Evolutionary conservation across 2,329 filamentous ascomycete species (phyloP).

Genomic region (Alternaria longipes): DNA sequence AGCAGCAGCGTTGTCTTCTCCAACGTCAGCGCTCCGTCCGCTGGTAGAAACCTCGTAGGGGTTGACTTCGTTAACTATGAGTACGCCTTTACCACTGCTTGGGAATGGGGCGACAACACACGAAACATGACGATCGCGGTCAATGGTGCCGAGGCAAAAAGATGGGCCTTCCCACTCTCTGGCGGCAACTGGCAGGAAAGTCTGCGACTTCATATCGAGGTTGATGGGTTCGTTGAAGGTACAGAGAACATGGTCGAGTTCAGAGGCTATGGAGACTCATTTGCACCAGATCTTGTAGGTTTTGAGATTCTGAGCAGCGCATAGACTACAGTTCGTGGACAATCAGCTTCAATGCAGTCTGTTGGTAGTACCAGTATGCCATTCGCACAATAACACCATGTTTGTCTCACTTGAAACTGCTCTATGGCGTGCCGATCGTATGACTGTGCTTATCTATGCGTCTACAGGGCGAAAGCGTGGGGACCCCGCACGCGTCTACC

Average conservation of each 20-base stretch:
- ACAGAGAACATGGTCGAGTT: slow-evolving; percentile 35
- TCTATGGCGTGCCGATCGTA: background rate
- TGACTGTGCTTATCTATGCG: background rate
- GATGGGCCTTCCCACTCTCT: slow-evolving; percentile 52
- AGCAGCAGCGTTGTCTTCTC: slow-evolving; percentile 39
- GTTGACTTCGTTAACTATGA: slow-evolving; percentile 56
- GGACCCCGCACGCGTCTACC: slow-evolving; percentile 8
- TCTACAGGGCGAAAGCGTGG: background rate
- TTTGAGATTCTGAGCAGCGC: slow-evolving; percentile 35
- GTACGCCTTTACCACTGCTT: slow-evolving; percentile 48
- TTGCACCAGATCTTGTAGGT: slow-evolving; percentile 43
- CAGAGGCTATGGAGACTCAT: slow-evolving; percentile 23
- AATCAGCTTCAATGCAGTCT: background rate
- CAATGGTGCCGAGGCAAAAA: slow-evolving; percentile 48
- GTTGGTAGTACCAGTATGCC: background rate
- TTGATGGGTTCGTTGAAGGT: slow-evolving; percentile 39
- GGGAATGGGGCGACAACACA: slow-evolving; percentile 46
- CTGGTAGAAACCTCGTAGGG: slow-evolving; percentile 45
- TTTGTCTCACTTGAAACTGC: background rate
- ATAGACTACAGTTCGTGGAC: background rate
- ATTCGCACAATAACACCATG: background rate
- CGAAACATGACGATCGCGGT: slow-evolving; percentile 51
- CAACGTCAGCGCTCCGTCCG: slow-evolving; percentile 33
- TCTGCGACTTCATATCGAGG: slow-evolving; percentile 34
- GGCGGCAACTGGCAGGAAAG: slow-evolving; percentile 53